A percentile compares a stretch with the other conserved stretches of the same genome.
These are phyloP conservation scores for Cercospora brassicicola DNA, from an alignment of 2,329 filamentous ascomycete genomes.

Conservation along the genomic window DNA sequence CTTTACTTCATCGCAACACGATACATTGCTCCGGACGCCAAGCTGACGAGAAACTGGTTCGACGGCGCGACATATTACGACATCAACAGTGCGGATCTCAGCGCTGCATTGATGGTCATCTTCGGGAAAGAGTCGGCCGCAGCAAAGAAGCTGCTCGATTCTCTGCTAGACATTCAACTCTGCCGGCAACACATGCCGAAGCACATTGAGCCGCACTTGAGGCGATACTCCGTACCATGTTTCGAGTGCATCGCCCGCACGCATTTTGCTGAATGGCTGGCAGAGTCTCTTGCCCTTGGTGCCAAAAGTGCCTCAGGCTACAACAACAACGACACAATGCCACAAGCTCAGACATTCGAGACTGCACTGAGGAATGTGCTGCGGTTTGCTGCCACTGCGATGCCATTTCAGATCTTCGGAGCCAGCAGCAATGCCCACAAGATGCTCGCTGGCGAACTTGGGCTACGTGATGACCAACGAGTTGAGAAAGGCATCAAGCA, in stretches of 20 bases:
- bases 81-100: neutral
- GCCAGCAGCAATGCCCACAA: neutral
- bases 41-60: neutral
- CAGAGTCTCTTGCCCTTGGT: neutral
- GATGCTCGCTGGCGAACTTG: neutral
- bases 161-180: neutral
- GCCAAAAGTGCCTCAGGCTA: no score
- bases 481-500: neutral
- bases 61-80: neutral
- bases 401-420: constrained; percentile 5
- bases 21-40: neutral
- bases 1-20: neutral
- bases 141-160: neutral
- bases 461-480: neutral
- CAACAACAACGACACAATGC: no score
- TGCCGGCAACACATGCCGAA: neutral
- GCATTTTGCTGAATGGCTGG: neutral
- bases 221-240: neutral
- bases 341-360: neutral
- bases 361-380: neutral
- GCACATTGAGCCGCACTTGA: neutral
- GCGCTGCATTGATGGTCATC: neutral
- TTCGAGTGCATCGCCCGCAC: neutral
- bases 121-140: neutral
- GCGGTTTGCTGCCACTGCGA: neutral